These are phyloP conservation scores for Centella asiatica DNA, from an alignment of 129 eudicot genomes.

Conservation along the genomic window DNA sequence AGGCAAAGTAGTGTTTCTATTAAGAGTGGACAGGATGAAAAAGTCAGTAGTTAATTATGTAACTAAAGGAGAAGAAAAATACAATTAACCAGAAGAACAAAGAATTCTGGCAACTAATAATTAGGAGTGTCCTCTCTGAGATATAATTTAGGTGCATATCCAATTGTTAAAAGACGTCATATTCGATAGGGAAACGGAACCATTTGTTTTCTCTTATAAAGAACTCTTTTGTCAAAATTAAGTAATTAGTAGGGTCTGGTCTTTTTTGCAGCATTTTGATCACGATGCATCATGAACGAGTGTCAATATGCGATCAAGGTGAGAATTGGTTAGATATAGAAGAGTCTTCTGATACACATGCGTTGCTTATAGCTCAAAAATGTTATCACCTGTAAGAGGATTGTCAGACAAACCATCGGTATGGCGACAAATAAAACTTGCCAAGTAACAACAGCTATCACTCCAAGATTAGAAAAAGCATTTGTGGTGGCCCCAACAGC, in stretches of 20 bases:
- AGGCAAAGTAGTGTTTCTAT: constrained; percentile 67
- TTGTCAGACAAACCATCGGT: constrained; percentile 63
- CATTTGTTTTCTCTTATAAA: too few species aligned
- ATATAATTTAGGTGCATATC: too few species aligned
- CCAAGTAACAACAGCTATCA: constrained; percentile 74
- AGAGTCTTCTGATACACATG: too few species aligned
- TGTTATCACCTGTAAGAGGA: constrained; percentile 63
- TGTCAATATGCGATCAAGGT: too few species aligned
- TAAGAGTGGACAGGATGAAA: constrained; percentile 10
- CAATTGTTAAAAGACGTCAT: too few species aligned
- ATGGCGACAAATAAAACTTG: constrained; percentile 72
- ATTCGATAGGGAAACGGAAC: too few species aligned
- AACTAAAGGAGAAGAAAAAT: neutral
- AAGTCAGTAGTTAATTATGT: neutral
- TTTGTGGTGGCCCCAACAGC: constrained; percentile 54
- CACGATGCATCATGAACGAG: too few species aligned
- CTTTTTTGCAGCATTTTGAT: too few species aligned
- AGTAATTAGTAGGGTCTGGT: too few species aligned
- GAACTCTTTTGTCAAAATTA: too few species aligned
- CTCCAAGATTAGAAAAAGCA: constrained; percentile 50
- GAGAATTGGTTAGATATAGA: too few species aligned
- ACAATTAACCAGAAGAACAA: neutral
- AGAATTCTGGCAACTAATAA: neutral
- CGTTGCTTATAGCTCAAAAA: too few species aligned
- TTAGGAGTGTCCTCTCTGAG: neutral